Evolutionary conservation across 306 rosid species (phyloP).

Genomic region (Prosopis cineraria): DNA sequence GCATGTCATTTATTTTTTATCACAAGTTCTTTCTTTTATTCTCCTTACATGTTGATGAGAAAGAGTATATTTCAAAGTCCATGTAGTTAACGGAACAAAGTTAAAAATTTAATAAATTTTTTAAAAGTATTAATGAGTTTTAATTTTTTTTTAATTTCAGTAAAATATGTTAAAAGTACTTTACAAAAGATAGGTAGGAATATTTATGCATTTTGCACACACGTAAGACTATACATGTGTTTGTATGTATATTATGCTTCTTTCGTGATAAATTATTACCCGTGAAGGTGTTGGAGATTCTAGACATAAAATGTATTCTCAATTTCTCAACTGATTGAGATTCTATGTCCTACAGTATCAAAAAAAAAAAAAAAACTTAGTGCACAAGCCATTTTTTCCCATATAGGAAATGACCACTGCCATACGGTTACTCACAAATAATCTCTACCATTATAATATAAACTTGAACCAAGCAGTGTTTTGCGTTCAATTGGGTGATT

Average conservation of each 20-base stretch:
- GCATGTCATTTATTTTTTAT: too few species aligned
- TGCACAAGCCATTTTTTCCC: background rate
- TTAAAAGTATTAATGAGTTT: too few species aligned
- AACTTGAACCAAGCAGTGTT: background rate
- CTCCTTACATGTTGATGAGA: too few species aligned
- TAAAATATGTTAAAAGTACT: too few species aligned
- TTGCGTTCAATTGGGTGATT: background rate
- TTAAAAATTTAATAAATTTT: too few species aligned
- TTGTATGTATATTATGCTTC: background rate
- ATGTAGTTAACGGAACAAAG: too few species aligned
- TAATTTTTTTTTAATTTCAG: too few species aligned
- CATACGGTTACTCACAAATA: conserved; percentile 7
- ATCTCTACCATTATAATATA: background rate
- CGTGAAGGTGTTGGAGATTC: background rate
- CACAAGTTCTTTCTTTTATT: too few species aligned
- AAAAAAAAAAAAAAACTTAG: background rate
- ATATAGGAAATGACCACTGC: conserved; percentile 6
- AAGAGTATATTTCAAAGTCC: too few species aligned
- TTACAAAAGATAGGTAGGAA: too few species aligned
- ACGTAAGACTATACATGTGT: background rate
- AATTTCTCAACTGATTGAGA: conserved; percentile 31
- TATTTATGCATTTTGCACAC: background rate
- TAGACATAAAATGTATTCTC: background rate
- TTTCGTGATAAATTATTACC: background rate
- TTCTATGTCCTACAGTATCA: conserved; percentile 27